Evolutionary conservation across 2,329 filamentous ascomycete genomes (phyloP).

Genomic region (Leptographium galeiforme): DNA sequence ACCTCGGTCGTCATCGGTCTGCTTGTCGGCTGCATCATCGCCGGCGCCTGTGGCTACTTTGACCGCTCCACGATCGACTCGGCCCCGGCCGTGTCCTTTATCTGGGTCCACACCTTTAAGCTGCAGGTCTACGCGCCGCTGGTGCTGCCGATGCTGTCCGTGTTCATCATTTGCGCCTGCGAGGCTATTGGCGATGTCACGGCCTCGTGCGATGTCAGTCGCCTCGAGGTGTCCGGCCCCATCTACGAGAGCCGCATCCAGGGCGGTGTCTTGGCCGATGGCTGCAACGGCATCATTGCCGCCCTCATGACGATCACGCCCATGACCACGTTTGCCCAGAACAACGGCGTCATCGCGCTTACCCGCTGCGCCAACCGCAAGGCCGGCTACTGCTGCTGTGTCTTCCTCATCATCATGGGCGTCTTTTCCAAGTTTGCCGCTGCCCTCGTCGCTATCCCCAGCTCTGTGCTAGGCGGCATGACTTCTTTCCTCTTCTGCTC

Average conservation of each 20-base stretch:
- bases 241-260: constrained; percentile 67
- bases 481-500: constrained; percentile 70
- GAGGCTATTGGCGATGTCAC: constrained; percentile 73
- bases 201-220: constrained; percentile 68
- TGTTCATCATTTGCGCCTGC: constrained; percentile 62
- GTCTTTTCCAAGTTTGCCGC: constrained; percentile 76
- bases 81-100: constrained; percentile 59
- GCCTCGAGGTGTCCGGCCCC: constrained; percentile 57
- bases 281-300: constrained; percentile 60
- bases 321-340: constrained; percentile 70
- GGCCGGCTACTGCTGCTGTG: constrained; percentile 64
- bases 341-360: constrained; percentile 73
- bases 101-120: constrained; percentile 69
- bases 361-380: constrained; percentile 71
- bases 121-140: constrained; percentile 59
- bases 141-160: constrained; percentile 56
- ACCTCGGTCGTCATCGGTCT: constrained; percentile 64
- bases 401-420: constrained; percentile 69
- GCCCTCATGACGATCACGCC: constrained; percentile 69
- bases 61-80: constrained; percentile 56
- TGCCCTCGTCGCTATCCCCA: constrained; percentile 61
- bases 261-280: constrained; percentile 66
- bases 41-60: constrained; percentile 66
- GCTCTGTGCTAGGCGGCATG: constrained; percentile 54
- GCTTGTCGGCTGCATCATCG: constrained; percentile 65